phyloP scores from a whole-genome alignment of 768 basidiomycete genomes.

The Macrolepiota fuliginosa region DNA sequence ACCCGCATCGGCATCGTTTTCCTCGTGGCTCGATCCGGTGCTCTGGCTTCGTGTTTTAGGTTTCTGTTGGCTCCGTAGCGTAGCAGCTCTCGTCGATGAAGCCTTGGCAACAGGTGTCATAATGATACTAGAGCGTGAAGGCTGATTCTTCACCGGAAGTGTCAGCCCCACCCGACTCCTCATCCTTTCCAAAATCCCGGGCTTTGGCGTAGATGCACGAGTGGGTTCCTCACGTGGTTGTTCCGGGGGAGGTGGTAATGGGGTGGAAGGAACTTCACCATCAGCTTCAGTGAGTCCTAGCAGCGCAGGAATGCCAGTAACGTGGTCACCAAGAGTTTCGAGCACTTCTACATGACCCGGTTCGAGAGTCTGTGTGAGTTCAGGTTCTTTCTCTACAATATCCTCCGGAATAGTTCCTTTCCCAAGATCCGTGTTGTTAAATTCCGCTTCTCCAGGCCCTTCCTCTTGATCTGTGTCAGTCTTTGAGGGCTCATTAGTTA shows the following conservation, averaged over 20 bases:
- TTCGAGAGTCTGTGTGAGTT: background rate
- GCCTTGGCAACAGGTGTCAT: background rate
- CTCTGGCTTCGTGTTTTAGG: background rate
- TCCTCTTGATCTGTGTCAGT: background rate
- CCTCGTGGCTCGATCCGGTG: background rate
- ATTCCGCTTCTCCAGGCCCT: background rate
- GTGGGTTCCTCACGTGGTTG: background rate
- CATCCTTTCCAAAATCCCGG: conserved; percentile 38
- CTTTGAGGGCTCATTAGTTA: background rate
- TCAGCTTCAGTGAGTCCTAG: conserved; percentile 21
- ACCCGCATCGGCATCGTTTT: background rate
- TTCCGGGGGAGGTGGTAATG: conserved; percentile 12
- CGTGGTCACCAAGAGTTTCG: conserved; percentile 29
- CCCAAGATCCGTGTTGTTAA: background rate
- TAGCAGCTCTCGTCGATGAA: conserved; percentile 5
- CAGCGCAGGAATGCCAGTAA: conserved; percentile 2
- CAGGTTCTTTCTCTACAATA: background rate
- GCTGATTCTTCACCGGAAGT: background rate
- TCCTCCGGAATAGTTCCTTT: background rate
- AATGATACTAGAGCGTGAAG: background rate
- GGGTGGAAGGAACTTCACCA: conserved; percentile 15
- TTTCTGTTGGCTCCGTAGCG: conserved; percentile 15
- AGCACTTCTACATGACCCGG: conserved; percentile 45
- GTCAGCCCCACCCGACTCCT: conserved; percentile 35
- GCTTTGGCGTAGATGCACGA: conserved; percentile 12